Evolutionary conservation across 1,139 yeast species (phyloP), one percentile per base, ranked within the genome.

Genomic region (Meyerozyma carpophila): DNA sequence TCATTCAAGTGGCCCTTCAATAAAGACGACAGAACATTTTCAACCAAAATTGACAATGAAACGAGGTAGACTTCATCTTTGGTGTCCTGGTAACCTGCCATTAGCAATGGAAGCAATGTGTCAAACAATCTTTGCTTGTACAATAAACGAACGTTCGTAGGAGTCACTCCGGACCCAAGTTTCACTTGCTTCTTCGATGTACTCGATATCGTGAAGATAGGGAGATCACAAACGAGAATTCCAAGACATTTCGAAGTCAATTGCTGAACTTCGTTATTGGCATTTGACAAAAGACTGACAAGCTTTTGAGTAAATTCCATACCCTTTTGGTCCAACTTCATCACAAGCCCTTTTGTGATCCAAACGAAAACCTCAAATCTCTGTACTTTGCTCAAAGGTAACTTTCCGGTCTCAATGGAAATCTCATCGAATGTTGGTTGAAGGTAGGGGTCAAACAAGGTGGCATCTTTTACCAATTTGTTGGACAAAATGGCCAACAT

Each of bases 111-210:
- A 20, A 82, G 67, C 3, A 81, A 66, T 8, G 70, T 65, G 46
- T 79, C 79, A 61, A 88, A 88, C 20, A 86, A 70, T 50, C 82
- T 81, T 57, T 93, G 98, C 58, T 88, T 89, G 68, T 84, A 86
- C 27, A 93, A 69, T 38, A 77, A 61, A 45, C 85, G 75, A 24
- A 84, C 77, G 47, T 82, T 77, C 46, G 84, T 70, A 48, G 80
- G 79, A 50, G 73, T 61, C 25, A 21, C 37, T 6, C 37, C 37
- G 5, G 26, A 18, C 10, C 26, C 25, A 21, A 34, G 21, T 14
- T 18, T 16, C 10, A 34, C 26, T 21, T 20, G 37, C 16, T 34
- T 34, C 37, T 34, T 34, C 6, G 25, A 20, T 10, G 26, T 34
- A 8, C 26, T 20, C 13, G 37, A 10, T 10, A 34, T 21, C 41